Base-by-base conservation (phyloP, 2,329 filamentous ascomycete species). In the Sarocladium oryzae region DNA sequence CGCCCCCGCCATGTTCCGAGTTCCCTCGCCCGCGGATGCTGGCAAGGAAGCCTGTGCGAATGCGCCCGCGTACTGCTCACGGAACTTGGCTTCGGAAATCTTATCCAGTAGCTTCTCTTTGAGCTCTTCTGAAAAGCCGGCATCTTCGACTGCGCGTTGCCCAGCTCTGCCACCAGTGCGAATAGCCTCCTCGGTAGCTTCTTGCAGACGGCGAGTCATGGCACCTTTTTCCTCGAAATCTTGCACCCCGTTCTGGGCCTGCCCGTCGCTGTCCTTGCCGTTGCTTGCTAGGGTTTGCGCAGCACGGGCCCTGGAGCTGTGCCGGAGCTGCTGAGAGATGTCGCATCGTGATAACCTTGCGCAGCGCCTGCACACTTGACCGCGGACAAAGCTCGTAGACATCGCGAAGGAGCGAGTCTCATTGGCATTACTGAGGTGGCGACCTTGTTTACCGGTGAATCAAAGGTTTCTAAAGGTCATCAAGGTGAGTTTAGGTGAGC, bases 21-120 rank as follows among this genome's bases (percentile, higher is more conserved):
- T 86, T 11, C 84, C 85, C 57, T 77, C 75, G 15, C 86, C 84
- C 11, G 86, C 83, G n/a, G 79, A 77, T 3, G 76, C 63, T 1
- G 74, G 66, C 36, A 82, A 61, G 2, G 67, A 69, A 1, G 74
- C 74, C 55, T 77, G 68, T 2, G 74, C 64, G 51, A 84, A 72
- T 0, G 76, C 72, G 1, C 67, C 56, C 0, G 73, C 66, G 58
- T 81, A 63, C 13, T 81, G 72, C 1, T 71, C 69, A n/a, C 68
- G 65, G 58, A 84, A 82, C 8, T 76, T 69, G 2, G 78, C 75
- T 40, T 75, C 70, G 51, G 78, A 70, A 7, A 86, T 71, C 59
- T 77, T 83, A 50, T 74, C 69, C 8, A 84, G 65, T 0, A 86
- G 69, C 51, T 70, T 74, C 51, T 74, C 69, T 57, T 84, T 85